Evolutionary conservation across 208 protist species (phyloP).

Genomic region (Acanthamoeba triangularis): DNA sequence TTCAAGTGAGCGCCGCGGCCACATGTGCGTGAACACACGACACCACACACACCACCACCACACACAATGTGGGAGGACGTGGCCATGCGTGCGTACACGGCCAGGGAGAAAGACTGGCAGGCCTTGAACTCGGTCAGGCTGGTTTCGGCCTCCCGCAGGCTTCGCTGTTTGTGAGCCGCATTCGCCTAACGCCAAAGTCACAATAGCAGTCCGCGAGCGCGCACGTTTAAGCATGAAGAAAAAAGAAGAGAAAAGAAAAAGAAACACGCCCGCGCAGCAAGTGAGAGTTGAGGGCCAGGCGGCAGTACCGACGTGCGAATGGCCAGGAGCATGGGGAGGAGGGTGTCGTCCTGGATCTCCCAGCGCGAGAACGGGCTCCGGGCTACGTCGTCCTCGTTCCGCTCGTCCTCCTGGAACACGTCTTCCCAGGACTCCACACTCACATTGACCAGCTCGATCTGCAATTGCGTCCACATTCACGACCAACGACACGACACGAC

Average conservation of each 20-base stretch:
- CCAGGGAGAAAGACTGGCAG: background rate
- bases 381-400: background rate
- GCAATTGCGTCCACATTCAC: background rate
- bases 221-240: background rate
- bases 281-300: too few species aligned
- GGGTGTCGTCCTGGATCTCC: conserved; percentile 8
- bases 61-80: background rate
- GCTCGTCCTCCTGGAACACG: background rate
- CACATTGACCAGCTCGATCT: conserved; percentile 3
- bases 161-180: background rate
- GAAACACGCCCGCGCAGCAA: too few species aligned
- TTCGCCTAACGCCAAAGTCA: background rate
- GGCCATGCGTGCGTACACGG: background rate
- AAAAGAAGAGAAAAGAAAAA: too few species aligned
- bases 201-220: background rate
- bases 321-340: conserved; percentile 22
- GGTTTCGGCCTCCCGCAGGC: background rate
- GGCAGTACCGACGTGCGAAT: conserved; percentile 10
- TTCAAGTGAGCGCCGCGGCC: background rate
- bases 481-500: background rate
- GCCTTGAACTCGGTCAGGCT: conserved; percentile 6
- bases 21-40: background rate
- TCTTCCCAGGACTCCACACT: background rate
- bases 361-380: conserved; percentile 7
- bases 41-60: background rate